A percentile compares a stretch with the other conserved stretches of the same genome.
Evolutionary conservation across 1,139 yeast species (phyloP).

Genomic region (Yamadazyma dushanensis): DNA sequence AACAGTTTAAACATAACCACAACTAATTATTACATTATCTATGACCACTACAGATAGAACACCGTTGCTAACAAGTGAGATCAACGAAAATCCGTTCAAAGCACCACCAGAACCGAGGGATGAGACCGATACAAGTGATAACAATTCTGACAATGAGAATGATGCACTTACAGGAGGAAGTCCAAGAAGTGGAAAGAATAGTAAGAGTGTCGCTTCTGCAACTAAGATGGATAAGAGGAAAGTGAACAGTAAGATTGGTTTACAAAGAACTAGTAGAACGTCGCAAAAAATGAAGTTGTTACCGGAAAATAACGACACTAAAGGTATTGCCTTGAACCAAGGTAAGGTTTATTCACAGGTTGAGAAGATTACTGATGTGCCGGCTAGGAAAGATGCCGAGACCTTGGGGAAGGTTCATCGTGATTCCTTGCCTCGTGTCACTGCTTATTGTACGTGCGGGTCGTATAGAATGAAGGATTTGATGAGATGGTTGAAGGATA

Average conservation of each 20-base stretch:
- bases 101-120: not conserved
- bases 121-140: not conserved
- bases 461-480: constrained; percentile 87
- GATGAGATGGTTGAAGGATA: constrained; percentile 79
- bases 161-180: not conserved
- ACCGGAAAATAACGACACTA: constrained; percentile 54
- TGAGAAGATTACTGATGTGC: constrained; percentile 80
- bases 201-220: not conserved
- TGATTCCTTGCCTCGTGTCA: constrained; percentile 79
- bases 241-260: constrained; percentile 51
- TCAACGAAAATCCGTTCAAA: constrained; percentile 12
- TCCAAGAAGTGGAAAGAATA: not conserved
- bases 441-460: constrained; percentile 95
- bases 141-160: not conserved
- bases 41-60: constrained; percentile 9
- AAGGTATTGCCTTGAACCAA: constrained; percentile 37
- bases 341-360: constrained; percentile 63
- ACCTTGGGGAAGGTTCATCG: constrained; percentile 89
- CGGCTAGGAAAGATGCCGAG: constrained; percentile 94
- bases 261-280: constrained; percentile 86
- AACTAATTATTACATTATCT: not conserved
- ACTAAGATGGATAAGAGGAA: constrained; percentile 5
- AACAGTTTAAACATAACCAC: not conserved
- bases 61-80: constrained; percentile 10
- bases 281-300: constrained; percentile 82